Percentiles rank a stretch among this genome's conserved stretches.
Conservation (phyloP, 75 land plant species). For the Pseudotsuga menziesii region DNA sequence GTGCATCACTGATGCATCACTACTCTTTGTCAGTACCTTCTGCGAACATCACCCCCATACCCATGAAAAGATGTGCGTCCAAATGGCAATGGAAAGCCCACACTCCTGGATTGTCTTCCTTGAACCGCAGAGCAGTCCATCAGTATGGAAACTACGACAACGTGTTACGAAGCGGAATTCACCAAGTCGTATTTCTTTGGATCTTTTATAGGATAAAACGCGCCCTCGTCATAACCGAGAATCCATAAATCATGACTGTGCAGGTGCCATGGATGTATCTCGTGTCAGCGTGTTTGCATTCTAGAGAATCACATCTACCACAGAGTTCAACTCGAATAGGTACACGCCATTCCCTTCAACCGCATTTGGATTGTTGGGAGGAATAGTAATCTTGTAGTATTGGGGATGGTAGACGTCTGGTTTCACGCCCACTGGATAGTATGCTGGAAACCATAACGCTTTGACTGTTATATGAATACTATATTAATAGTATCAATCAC, state of each 20-base stretch:
- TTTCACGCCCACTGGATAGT: too few relatives aligned
- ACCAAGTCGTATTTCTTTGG: slow-evolving; percentile 4
- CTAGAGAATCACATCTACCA: slow-evolving; percentile 56
- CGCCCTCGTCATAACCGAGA: slow-evolving; percentile 21
- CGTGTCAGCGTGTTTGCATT: slow-evolving; percentile 66
- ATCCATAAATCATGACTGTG: slow-evolving; percentile 97
- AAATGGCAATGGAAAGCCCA: slow-evolving; percentile 84
- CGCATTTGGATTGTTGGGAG: slow-evolving; percentile 6
- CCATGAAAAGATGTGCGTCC: slow-evolving; percentile 76
- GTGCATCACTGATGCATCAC: slow-evolving; percentile 6
- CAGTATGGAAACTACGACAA: slow-evolving; percentile 69
- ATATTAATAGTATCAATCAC: too few relatives aligned
- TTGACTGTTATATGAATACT: too few relatives aligned
- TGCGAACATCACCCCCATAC: slow-evolving; percentile 84
- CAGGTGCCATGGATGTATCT: slow-evolving; percentile 93
- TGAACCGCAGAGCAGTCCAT: slow-evolving; percentile 70
- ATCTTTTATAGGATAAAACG: slow-evolving; percentile 6
- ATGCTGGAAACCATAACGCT: too few relatives aligned
- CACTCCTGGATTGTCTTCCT: slow-evolving; percentile 73
- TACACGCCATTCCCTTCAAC: slow-evolving; percentile 11
- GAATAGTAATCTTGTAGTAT: neutral
- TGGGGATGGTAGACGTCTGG: slow-evolving; percentile 6
- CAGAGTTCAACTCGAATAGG: neutral
- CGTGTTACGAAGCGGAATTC: slow-evolving; percentile 56
- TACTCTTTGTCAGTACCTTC: slow-evolving; percentile 59